Evolutionary conservation across 169 alveolate species (phyloP), one percentile per base, ranked within the genome.

Genomic region (Eimeria praecox): DNA sequence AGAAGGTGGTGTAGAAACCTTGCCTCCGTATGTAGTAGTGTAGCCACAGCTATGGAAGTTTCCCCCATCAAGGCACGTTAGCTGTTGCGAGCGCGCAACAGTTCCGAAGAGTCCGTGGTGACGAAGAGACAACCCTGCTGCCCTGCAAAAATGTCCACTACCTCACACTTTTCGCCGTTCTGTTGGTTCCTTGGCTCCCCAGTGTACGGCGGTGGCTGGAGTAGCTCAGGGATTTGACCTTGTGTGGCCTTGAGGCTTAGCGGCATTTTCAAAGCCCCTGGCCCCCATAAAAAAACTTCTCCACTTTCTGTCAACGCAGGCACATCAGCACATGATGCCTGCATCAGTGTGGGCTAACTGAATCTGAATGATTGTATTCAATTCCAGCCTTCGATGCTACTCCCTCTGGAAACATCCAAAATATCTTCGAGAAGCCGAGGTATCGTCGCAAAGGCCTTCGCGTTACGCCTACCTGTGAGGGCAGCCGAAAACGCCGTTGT

Each of bases 71-170:
- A 27, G 8, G 75, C 3, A 38, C 38, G 40, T 27, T 64, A 64
- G 18, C 38, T 64, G 38, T 0, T 2, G 0, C 10, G 16, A 9
- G 4, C 30, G 24, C 10, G 49, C 80, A 16, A 44, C 38, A 40
- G 35, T 44, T 40, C 3, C 62, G 30, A 18, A 22, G 90, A 82
- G 62, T 59, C 62, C 40, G 92, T 52, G 44, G 78, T 86, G 52
- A 86, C 38, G 35, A 86, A 24, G n/a, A 86, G 82, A 27, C 92
- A 86, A 80, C 92, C 92, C 42, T 44, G 78, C 9, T 66, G 92
- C 92, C 92, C 92, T 10, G 92, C 92, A 33, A 33, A 18, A 86
- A 86, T 56, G 78, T 86, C 92, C 2, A n/a, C 62, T 59, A 86
- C 78, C 38, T 38, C 40, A 42, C 30, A n/a, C 44, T 24, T 33